Evolutionary conservation across 176 grass and related monocot species (phyloP).

Genomic region (Areca catechu): DNA sequence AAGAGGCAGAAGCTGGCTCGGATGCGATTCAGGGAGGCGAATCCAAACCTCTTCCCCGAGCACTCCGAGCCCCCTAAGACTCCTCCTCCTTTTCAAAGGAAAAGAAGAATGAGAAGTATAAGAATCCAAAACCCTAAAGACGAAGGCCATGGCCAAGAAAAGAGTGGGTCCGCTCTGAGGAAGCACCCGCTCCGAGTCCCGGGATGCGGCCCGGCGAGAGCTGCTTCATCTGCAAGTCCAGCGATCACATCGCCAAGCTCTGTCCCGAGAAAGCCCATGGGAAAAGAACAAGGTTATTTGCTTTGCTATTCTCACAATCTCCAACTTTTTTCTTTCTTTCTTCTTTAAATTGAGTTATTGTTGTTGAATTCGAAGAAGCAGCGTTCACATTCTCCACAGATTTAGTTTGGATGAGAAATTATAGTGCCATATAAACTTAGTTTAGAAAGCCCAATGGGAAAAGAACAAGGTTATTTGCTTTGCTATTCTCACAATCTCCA

Average conservation of each 20-base stretch:
- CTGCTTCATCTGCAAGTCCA: slow-evolving; percentile 95
- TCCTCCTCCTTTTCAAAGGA: slow-evolving; percentile 18
- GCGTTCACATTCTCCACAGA: too few species aligned
- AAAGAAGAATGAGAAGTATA: slow-evolving; percentile 37
- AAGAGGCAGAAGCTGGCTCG: slow-evolving; percentile 60
- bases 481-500: too few species aligned
- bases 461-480: too few species aligned
- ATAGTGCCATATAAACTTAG: too few species aligned
- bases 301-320: background rate
- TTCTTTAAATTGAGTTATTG: too few species aligned
- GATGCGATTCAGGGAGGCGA: slow-evolving; percentile 55
- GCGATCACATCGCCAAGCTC: slow-evolving; percentile 69
- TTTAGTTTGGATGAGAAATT: too few species aligned
- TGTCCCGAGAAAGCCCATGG: slow-evolving; percentile 85
- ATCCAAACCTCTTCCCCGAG: slow-evolving; percentile 34
- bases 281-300: slow-evolving; percentile 79
- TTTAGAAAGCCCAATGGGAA: too few species aligned
- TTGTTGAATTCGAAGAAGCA: too few species aligned
- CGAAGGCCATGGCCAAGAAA: slow-evolving; percentile 16
- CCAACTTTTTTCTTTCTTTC: background rate
- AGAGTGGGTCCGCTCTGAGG: background rate
- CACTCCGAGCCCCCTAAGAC: slow-evolving; percentile 5
- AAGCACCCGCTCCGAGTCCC: slow-evolving; percentile 75
- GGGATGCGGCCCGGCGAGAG: slow-evolving; percentile 92
- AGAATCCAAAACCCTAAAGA: slow-evolving; percentile 15